Conservation (phyloP, 2,329 filamentous ascomycete species). For the Venturia nashicola region DNA sequence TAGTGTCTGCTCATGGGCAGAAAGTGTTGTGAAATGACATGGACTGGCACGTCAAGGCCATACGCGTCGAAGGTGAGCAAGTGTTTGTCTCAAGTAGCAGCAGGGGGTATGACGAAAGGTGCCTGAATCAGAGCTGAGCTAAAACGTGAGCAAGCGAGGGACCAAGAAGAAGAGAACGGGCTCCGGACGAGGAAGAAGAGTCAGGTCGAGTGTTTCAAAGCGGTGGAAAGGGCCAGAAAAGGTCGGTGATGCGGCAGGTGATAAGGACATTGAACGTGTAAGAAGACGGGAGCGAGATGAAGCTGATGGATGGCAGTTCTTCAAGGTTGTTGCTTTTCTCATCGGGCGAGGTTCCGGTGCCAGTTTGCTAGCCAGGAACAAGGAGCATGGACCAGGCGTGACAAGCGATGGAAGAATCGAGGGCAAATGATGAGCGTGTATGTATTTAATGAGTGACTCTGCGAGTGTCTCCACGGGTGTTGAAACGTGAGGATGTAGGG, state of each 20-base stretch:
- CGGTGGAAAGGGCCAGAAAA: neutral
- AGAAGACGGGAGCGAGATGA: neutral
- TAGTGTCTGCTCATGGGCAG: conserved; percentile 1
- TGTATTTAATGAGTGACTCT: neutral
- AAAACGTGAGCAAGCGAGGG: neutral
- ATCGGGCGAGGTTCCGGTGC: neutral
- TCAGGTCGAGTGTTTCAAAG: neutral
- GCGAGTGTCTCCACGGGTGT: neutral
- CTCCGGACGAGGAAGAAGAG: neutral
- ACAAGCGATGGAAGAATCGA: neutral
- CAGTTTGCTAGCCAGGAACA: neutral
- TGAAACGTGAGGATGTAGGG: neutral
- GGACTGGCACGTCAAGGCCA: neutral
- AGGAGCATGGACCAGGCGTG: neutral
- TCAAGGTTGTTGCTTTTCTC: neutral
- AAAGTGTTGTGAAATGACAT: neutral
- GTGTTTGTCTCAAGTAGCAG: neutral
- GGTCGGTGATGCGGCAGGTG: neutral
- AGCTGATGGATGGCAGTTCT: neutral
- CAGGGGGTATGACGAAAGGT: neutral
- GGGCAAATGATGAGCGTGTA: neutral
- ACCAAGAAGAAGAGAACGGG: neutral
- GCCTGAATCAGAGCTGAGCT: neutral
- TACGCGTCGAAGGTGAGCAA: neutral
- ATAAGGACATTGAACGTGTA: neutral